phyloP scores from a whole-genome alignment of 2,329 filamentous ascomycete species.

The Neoascochyta sp. region DNA sequence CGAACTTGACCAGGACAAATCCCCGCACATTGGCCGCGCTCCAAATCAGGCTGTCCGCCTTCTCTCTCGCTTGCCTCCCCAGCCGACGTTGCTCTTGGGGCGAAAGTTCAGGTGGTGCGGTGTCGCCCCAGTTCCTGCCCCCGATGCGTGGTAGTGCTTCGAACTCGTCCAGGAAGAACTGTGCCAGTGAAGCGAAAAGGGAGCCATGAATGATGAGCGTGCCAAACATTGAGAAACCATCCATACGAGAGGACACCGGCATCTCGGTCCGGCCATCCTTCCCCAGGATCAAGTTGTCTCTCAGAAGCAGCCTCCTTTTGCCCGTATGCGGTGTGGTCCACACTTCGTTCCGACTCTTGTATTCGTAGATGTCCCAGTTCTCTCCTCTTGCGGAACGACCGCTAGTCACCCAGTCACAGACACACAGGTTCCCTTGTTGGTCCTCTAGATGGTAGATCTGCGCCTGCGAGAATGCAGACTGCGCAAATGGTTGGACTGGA shows the following conservation, averaged over 20 bases:
- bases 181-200: slow-evolving; percentile 61
- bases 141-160: slow-evolving; percentile 75
- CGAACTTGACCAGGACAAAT: slow-evolving; percentile 89
- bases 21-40: slow-evolving; percentile 45
- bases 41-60: slow-evolving; percentile 33
- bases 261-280: slow-evolving; percentile 38
- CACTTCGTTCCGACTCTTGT: slow-evolving; percentile 86
- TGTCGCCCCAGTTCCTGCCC: slow-evolving; percentile 65
- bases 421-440: slow-evolving; percentile 61
- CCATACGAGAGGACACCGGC: slow-evolving; percentile 56
- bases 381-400: slow-evolving; percentile 82
- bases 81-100: slow-evolving; percentile 50
- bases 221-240: slow-evolving; percentile 71
- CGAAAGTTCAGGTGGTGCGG: slow-evolving; percentile 36
- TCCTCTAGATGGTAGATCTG: slow-evolving; percentile 66
- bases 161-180: slow-evolving; percentile 79
- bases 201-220: slow-evolving; percentile 79
- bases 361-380: slow-evolving; percentile 77
- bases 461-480: slow-evolving; percentile 77
- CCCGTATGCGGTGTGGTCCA: slow-evolving; percentile 50
- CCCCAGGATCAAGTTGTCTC: slow-evolving; percentile 78
- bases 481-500: slow-evolving; percentile 85
- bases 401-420: slow-evolving; percentile 92
- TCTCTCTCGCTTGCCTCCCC: slow-evolving; percentile 57
- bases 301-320: slow-evolving; percentile 64